Evolutionary conservation across 1,284 basidiomycete species (phyloP).

Genomic region (Wallemia hederae): DNA sequence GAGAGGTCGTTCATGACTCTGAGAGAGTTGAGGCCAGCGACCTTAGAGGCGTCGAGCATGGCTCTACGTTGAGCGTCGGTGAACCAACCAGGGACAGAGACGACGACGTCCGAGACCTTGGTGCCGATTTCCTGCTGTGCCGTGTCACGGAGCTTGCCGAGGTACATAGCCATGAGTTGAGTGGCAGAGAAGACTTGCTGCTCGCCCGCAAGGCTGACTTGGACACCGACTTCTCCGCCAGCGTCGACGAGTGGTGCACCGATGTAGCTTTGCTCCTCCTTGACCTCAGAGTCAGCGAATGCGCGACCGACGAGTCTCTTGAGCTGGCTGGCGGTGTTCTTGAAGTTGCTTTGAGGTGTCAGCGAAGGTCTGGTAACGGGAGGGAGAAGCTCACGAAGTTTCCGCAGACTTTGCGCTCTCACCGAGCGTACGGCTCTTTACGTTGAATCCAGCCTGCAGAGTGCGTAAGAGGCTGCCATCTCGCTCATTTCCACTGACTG

Average conservation of each 20-base stretch:
- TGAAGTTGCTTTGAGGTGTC: conserved; percentile 33
- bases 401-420: conserved; percentile 85
- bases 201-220: conserved; percentile 46
- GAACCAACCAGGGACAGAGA: conserved; percentile 82
- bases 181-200: conserved; percentile 44
- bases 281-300: conserved; percentile 40
- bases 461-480: not conserved
- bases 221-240: conserved; percentile 44
- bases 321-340: conserved; percentile 69
- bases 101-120: conserved; percentile 59
- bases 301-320: conserved; percentile 63
- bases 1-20: conserved; percentile 86
- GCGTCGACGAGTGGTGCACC: conserved; percentile 57
- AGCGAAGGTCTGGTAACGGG: not conserved
- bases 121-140: conserved; percentile 53
- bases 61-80: conserved; percentile 70
- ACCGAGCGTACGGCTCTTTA: conserved; percentile 59
- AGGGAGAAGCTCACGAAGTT: conserved; percentile 27
- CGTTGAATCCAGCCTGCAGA: conserved; percentile 32
- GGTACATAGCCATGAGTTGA: conserved; percentile 58
- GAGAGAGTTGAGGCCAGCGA: conserved; percentile 61
- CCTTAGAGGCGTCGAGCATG: conserved; percentile 53
- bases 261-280: conserved; percentile 59
- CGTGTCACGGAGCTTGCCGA: conserved; percentile 63
- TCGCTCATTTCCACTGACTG: not conserved